Percentiles rank a stretch among this genome's conserved stretches.
These are phyloP conservation scores for Naganishia friedmannii DNA, from an alignment of 768 basidiomycete genomes.

Conservation along the genomic window DNA sequence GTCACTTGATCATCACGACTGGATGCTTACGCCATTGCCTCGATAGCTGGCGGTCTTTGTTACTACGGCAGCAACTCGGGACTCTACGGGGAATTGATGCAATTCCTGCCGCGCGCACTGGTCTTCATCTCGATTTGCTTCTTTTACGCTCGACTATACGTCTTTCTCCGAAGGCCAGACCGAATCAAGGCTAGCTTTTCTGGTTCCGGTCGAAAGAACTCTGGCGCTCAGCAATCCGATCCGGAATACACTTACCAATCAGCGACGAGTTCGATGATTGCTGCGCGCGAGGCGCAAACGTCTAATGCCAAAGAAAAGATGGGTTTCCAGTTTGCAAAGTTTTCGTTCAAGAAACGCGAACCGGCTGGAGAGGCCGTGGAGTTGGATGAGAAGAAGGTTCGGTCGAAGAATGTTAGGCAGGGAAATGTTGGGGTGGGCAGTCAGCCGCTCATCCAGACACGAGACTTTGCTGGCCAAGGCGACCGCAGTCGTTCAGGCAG, in stretches of 20 bases:
- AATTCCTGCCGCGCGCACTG: constrained; percentile 50
- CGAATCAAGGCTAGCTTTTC: constrained; percentile 47
- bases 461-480: background rate
- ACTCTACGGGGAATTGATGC: constrained; percentile 50
- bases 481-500: constrained; percentile 12
- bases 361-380: constrained; percentile 3
- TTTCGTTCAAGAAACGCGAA: constrained; percentile 27
- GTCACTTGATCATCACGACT: background rate
- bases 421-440: background rate
- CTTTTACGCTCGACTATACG: constrained; percentile 49
- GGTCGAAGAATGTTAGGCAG: background rate
- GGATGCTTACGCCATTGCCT: background rate
- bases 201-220: constrained; percentile 24
- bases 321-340: constrained; percentile 11
- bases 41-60: constrained; percentile 45
- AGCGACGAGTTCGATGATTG: constrained; percentile 14
- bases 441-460: background rate
- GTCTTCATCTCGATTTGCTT: constrained; percentile 48
- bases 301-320: background rate
- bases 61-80: constrained; percentile 48
- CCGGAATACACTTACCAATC: constrained; percentile 21
- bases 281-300: background rate
- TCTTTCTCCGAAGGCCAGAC: constrained; percentile 53
- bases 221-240: constrained; percentile 6
- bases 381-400: constrained; percentile 2